Conservation (phyloP, 2,329 filamentous ascomycete species). For the Botryotinia globosa region DNA sequence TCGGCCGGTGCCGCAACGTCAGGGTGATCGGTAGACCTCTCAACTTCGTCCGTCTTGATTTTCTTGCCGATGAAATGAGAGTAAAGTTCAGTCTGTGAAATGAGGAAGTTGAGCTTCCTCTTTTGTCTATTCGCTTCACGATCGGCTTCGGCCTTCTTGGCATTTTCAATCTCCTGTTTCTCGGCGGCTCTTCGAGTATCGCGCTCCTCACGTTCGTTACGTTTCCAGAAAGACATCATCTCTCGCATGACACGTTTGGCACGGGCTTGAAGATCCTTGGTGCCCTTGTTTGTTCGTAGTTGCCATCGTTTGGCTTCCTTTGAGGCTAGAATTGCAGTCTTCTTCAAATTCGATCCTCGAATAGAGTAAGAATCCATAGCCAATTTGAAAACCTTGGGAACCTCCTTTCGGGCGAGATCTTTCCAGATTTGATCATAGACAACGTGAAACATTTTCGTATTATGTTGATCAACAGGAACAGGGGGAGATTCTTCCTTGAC, state of each 20-base stretch:
- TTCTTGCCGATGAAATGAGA: constrained; percentile 99
- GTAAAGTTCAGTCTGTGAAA: constrained; percentile 97
- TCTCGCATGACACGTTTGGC: constrained; percentile 98
- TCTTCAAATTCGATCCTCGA: constrained; percentile 93
- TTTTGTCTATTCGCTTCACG: constrained; percentile 96
- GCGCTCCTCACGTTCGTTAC: constrained; percentile 95
- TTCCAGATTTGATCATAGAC: constrained; percentile 98
- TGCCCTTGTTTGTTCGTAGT: constrained; percentile 95
- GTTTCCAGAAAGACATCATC: constrained; percentile 99
- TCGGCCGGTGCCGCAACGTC: constrained; percentile 58
- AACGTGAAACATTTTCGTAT: constrained; percentile 91
- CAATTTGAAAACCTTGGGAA: constrained; percentile 87
- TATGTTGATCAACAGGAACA: constrained; percentile 49
- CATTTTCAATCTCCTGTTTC: constrained; percentile 92
- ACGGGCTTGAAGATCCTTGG: constrained; percentile 93
- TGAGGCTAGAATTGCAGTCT: constrained; percentile 92
- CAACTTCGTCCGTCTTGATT: constrained; percentile 95
- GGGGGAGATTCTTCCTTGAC: constrained; percentile 45
- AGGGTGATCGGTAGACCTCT: constrained; percentile 81
- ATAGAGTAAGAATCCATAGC: constrained; percentile 82
- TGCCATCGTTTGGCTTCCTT: constrained; percentile 99
- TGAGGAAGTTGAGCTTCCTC: constrained; percentile 98
- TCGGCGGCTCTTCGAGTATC: constrained; percentile 92
- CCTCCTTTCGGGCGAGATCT: constrained; percentile 88
- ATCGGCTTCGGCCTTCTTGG: constrained; percentile 93